phyloP scores from a whole-genome alignment of 2,329 filamentous ascomycete genomes.

The Aureobasidium leucospermi region DNA sequence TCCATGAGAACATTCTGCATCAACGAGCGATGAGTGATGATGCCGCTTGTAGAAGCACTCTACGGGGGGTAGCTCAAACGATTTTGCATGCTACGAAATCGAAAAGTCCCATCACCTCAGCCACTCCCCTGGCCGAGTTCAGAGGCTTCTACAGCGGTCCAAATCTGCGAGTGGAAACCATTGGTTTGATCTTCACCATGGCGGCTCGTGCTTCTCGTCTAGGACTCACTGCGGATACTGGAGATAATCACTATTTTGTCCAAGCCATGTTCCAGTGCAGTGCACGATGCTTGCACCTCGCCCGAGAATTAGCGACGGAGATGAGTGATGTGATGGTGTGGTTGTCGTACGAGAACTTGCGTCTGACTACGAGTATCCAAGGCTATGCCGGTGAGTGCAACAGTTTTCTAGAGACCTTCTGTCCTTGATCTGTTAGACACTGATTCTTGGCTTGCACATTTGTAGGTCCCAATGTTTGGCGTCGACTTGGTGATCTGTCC shows the following conservation, averaged over 20 bases:
- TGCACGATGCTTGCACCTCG: constrained; percentile 13
- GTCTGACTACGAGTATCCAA: neutral
- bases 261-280: constrained; percentile 14
- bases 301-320: constrained; percentile 12
- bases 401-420: too few relatives aligned
- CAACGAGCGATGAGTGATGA: neutral
- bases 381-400: neutral
- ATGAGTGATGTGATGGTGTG: constrained; percentile 17
- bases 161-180: constrained; percentile 18
- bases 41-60: neutral
- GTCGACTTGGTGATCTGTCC: constrained; percentile 48
- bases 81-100: neutral
- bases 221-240: constrained; percentile 6
- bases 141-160: constrained; percentile 16
- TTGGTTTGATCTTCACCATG: constrained; percentile 18
- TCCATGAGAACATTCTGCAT: neutral
- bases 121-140: constrained; percentile 9
- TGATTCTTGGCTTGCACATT: too few relatives aligned
- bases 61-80: too few relatives aligned
- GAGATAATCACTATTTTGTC: constrained; percentile 14
- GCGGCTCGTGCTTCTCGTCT: constrained; percentile 15
- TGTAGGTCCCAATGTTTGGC: constrained; percentile 15
- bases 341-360: constrained; percentile 14
- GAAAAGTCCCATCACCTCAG: neutral
- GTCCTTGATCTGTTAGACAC: too few relatives aligned